Percentiles rank a stretch among this genome's conserved stretches.
Evolutionary conservation across 768 basidiomycete genomes (phyloP).

Genomic region (Serendipita sp.): DNA sequence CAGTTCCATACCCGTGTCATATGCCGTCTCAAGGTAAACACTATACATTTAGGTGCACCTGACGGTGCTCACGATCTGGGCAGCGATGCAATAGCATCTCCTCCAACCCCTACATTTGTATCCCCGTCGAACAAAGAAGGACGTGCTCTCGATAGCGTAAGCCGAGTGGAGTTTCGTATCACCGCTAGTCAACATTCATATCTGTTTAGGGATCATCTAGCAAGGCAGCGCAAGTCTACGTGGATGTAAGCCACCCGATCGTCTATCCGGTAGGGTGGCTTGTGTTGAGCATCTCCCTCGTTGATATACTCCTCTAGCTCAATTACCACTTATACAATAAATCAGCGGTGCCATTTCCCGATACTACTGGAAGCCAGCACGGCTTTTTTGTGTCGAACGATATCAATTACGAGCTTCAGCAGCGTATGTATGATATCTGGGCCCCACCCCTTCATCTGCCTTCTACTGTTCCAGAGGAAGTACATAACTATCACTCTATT

Average conservation of each 20-base stretch:
- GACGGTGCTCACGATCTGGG: too few species aligned
- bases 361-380: constrained; percentile 26
- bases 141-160: too few species aligned
- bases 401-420: constrained; percentile 43
- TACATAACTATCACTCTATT: constrained; percentile 83
- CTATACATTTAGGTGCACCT: not conserved
- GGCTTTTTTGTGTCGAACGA: constrained; percentile 77
- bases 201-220: too few species aligned
- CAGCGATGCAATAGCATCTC: too few species aligned
- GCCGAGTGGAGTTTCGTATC: too few species aligned
- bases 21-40: not conserved
- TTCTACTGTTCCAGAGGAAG: constrained; percentile 57
- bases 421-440: constrained; percentile 30
- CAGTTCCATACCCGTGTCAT: not conserved
- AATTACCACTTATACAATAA: constrained; percentile 87
- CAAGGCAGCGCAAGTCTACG: not conserved
- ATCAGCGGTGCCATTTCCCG: constrained; percentile 40
- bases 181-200: too few species aligned
- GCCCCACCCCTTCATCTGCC: constrained; percentile 22
- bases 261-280: constrained; percentile 27
- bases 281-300: not conserved
- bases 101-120: too few species aligned
- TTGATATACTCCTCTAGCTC: constrained; percentile 32
- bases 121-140: too few species aligned
- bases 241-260: constrained; percentile 21